These are phyloP conservation scores for Botrytis byssoidea DNA, from an alignment of 2,329 filamentous ascomycete genomes.

Conservation along the genomic window DNA sequence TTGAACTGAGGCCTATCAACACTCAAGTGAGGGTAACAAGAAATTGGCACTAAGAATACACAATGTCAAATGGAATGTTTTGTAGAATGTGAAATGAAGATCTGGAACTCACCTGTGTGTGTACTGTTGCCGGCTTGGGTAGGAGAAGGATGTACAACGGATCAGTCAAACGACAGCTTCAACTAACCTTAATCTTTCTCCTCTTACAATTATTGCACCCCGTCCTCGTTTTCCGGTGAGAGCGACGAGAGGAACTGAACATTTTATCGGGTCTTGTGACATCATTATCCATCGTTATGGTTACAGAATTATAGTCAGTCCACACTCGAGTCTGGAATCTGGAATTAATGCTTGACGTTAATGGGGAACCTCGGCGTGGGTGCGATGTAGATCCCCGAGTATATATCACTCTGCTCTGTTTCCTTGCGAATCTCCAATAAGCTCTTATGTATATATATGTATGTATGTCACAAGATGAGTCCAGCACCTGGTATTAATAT, in stretches of 20 bases:
- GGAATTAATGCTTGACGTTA: neutral
- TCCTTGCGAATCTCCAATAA: neutral
- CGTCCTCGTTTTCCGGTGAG: constrained; percentile 14
- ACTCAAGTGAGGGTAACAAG: neutral
- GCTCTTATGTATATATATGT: neutral
- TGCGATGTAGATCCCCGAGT: neutral
- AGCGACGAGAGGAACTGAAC: constrained; percentile 16
- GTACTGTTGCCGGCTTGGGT: neutral
- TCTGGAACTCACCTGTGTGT: neutral
- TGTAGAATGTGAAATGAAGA: neutral
- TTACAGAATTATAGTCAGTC: neutral
- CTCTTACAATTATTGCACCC: constrained; percentile 18
- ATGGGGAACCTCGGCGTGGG: neutral
- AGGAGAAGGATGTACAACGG: neutral
- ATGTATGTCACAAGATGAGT: neutral
- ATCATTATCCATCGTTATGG: constrained; percentile 4
- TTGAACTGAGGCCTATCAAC: neutral
- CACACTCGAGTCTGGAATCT: neutral
- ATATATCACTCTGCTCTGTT: neutral
- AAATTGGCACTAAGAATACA: neutral
- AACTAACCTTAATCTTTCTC: constrained; percentile 16
- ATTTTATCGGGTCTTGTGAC: constrained; percentile 3
- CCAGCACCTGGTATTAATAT: neutral
- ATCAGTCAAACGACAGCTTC: neutral
- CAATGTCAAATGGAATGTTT: neutral